These are phyloP conservation scores for Taphrina deformans DNA, from an alignment of 1,139 yeast genomes.

Conservation along the genomic window DNA sequence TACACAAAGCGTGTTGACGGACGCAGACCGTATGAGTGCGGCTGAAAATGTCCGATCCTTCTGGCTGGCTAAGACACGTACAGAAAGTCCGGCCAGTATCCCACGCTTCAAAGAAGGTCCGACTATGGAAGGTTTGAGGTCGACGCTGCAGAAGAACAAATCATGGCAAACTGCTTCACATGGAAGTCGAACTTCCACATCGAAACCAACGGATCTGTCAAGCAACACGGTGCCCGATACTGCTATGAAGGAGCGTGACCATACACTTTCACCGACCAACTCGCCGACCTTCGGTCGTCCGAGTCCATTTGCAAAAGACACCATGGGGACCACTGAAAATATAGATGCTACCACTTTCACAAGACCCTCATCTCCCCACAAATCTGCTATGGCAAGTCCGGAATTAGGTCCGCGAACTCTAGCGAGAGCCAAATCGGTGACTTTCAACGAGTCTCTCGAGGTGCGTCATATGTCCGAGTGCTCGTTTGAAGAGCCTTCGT, in stretches of 20 bases:
- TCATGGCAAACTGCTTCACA: background rate
- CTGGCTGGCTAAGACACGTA: constrained; percentile 21
- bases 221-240: constrained; percentile 1
- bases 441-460: constrained; percentile 28
- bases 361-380: constrained; percentile 5
- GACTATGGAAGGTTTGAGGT: constrained; percentile 21
- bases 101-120: constrained; percentile 17
- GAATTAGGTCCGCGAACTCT: background rate
- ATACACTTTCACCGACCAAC: background rate
- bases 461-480: constrained; percentile 31
- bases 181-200: background rate
- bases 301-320: background rate
- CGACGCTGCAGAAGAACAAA: constrained; percentile 9
- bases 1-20: background rate
- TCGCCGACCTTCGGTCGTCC: background rate
- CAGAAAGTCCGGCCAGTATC: background rate
- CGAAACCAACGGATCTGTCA: constrained; percentile 7
- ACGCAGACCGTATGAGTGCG: constrained; percentile 1
- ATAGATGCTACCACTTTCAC: background rate
- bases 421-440: constrained; percentile 26
- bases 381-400: constrained; percentile 24
- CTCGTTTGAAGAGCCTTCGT: constrained; percentile 22
- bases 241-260: background rate
- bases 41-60: constrained; percentile 25
- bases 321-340: background rate